These are phyloP conservation scores for Lepidium campestre DNA, from an alignment of 441 rosid species.

Conservation along the genomic window DNA sequence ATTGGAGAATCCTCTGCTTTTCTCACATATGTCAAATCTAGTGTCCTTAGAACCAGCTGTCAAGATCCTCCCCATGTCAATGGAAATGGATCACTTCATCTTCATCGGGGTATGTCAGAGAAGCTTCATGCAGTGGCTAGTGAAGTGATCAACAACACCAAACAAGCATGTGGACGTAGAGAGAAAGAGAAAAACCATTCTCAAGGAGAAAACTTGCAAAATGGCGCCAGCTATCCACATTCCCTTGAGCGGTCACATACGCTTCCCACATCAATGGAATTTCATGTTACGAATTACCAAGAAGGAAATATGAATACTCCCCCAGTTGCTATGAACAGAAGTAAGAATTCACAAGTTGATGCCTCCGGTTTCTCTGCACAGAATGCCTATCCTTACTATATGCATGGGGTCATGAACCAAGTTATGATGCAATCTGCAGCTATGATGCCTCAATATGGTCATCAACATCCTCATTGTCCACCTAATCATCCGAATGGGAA, in stretches of 20 bases:
- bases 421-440: slow-evolving; percentile 61
- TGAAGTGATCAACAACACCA: slow-evolving; percentile 35
- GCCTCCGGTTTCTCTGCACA: slow-evolving; percentile 44
- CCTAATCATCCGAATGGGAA: slow-evolving; percentile 45
- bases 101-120: slow-evolving; percentile 35
- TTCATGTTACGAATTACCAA: slow-evolving; percentile 39
- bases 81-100: slow-evolving; percentile 33
- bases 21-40: slow-evolving; percentile 78
- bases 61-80: slow-evolving; percentile 32
- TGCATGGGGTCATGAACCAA: slow-evolving; percentile 75
- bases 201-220: slow-evolving; percentile 61
- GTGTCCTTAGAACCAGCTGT: slow-evolving; percentile 35
- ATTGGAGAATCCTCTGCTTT: slow-evolving; percentile 97
- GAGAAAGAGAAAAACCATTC: slow-evolving; percentile 55
- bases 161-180: slow-evolving; percentile 43
- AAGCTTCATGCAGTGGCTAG: slow-evolving; percentile 33
- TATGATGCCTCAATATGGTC: slow-evolving; percentile 62
- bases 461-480: slow-evolving; percentile 50
- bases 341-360: slow-evolving; percentile 41
- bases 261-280: slow-evolving; percentile 49
- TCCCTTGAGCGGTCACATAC: slow-evolving; percentile 60
- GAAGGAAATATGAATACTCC: slow-evolving; percentile 38
- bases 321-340: slow-evolving; percentile 31
- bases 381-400: slow-evolving; percentile 54
- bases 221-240: slow-evolving; percentile 46